Conservation (phyloP, 192 early-diverging fungal species). For the Lobosporangium transversale region DNA sequence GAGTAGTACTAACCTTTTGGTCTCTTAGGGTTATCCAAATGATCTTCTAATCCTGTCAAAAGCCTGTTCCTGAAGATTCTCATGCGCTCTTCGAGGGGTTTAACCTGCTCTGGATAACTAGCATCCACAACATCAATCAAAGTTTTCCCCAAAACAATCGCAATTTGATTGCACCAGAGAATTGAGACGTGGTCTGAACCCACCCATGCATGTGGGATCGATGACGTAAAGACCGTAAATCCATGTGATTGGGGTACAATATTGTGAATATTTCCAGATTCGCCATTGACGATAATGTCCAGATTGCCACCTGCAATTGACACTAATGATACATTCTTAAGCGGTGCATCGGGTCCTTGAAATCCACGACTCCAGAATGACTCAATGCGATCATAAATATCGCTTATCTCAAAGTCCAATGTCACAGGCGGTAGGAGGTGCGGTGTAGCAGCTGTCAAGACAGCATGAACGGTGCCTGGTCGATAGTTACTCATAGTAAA, state of each 20-base stretch:
- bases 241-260: constrained; percentile 74
- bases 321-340: constrained; percentile 71
- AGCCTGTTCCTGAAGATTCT: constrained; percentile 66
- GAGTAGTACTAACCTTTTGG: constrained; percentile 4
- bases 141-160: constrained; percentile 66
- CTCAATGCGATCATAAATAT: constrained; percentile 76
- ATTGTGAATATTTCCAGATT: constrained; percentile 73
- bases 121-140: constrained; percentile 74
- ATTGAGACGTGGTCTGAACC: constrained; percentile 88
- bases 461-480: constrained; percentile 77
- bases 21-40: constrained; percentile 1
- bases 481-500: constrained; percentile 78
- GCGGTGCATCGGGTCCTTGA: constrained; percentile 28
- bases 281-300: constrained; percentile 87
- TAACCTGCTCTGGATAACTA: constrained; percentile 67
- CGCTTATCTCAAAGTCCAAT: constrained; percentile 69
- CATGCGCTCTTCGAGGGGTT: constrained; percentile 73
- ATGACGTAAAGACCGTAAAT: constrained; percentile 82
- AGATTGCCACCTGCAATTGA: constrained; percentile 92
- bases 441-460: constrained; percentile 91
- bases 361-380: constrained; percentile 73
- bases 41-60: constrained; percentile 63
- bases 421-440: constrained; percentile 85
- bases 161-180: constrained; percentile 94
- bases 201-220: constrained; percentile 89